Conservation (phyloP, 345 rosid species). For the Populus euphratica region DNA sequence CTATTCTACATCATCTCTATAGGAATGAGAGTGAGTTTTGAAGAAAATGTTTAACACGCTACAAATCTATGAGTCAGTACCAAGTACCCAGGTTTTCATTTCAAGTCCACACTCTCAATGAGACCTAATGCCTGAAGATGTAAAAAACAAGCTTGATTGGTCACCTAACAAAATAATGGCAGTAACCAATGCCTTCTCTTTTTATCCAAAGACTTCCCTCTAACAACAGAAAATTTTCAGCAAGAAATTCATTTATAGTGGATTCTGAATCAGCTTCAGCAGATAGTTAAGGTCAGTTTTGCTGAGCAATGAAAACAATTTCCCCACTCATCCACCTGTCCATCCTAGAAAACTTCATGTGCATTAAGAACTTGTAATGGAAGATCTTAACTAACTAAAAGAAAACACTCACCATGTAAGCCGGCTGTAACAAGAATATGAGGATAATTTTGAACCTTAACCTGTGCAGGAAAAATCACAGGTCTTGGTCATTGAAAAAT, state of each 20-base stretch:
- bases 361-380: background rate
- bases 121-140: background rate
- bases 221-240: too few relatives aligned
- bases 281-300: background rate
- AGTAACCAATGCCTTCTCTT: too few relatives aligned
- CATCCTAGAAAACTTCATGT: background rate
- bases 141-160: background rate
- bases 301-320: background rate
- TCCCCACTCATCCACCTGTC: background rate
- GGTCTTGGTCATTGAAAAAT: background rate
- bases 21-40: too few relatives aligned
- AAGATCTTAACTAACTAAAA: background rate
- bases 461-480: slow-evolving; percentile 38
- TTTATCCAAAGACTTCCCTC: too few relatives aligned
- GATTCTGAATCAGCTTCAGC: background rate
- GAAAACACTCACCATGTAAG: slow-evolving; percentile 58
- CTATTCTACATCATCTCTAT: too few relatives aligned
- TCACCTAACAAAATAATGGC: background rate
- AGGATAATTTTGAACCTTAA: slow-evolving; percentile 73
- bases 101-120: background rate
- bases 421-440: slow-evolving; percentile 81
- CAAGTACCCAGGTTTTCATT: background rate
- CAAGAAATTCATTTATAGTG: too few relatives aligned
- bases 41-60: background rate
- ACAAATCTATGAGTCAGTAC: too few relatives aligned